Percentiles rank a stretch among this genome's conserved stretches.
phyloP scores from a whole-genome alignment of 495 filamentous ascomycete species.

The Neurospora sp. region DNA sequence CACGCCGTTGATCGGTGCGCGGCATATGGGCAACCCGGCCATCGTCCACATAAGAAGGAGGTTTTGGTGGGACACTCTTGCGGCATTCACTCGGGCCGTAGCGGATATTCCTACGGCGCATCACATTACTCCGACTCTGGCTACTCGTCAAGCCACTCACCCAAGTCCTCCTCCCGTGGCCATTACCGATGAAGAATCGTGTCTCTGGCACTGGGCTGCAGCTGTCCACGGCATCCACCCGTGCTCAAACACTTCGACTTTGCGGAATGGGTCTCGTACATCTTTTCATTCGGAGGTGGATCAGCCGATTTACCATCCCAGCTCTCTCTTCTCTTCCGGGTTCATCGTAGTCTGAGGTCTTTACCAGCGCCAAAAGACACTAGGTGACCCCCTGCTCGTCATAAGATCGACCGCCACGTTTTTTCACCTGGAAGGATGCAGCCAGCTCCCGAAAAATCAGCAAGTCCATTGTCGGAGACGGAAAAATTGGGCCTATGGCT shows the following conservation, averaged over 20 bases:
- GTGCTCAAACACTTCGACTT: not conserved
- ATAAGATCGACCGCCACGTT: not conserved
- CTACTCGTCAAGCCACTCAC: not conserved
- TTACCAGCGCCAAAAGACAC: not conserved
- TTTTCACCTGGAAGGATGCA: not conserved
- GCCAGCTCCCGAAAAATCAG: not conserved
- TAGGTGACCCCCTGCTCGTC: not conserved
- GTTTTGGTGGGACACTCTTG: not conserved
- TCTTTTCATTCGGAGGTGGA: not conserved
- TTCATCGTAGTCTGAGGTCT: not conserved
- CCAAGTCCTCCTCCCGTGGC: not conserved
- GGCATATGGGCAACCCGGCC: constrained; percentile 38
- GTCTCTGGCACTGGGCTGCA: not conserved
- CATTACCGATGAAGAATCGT: not conserved
- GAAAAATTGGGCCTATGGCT: not conserved
- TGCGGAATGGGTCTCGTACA: not conserved
- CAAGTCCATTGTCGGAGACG: not conserved
- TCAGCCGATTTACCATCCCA: not conserved
- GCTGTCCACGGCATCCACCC: not conserved
- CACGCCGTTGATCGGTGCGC: constrained; percentile 68
- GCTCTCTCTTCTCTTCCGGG: not conserved
- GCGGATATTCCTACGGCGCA: not conserved
- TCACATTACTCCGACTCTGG: not conserved
- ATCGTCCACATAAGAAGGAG: not conserved
- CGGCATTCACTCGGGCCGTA: not conserved